Evolutionary conservation across 345 rosid genomes (phyloP), one percentile per base, ranked within the genome.

Genomic region (Arabis alpina): DNA sequence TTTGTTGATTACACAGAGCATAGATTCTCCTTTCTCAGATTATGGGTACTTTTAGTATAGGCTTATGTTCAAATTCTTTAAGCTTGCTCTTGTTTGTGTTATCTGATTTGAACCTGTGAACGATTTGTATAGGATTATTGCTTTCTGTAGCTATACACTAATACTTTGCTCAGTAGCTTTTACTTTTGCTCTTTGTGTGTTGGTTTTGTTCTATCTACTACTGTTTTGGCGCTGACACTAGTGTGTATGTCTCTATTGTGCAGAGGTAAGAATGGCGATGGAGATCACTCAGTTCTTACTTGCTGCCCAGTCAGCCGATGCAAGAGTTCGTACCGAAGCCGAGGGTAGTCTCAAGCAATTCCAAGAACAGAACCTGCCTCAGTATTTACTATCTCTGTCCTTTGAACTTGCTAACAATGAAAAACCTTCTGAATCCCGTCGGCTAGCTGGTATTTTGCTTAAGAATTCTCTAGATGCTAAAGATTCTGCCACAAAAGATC

Each of bases 381-480:
- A 49, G 19, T 94, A 76, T 65, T 83, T 94, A 45, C 48, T 94
- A 8, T 89, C 97, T 1, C 60, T 94, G 56, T 89, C 97, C 0
- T 76, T 78, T 71, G 99, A 94, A 85, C 95, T 94, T 59, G 83
- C 91, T 23, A 87, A 86, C 78, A 80, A 85, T 54, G 90, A 81
- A 11, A 89, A 94, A 66, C 93, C 99, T 9, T 68, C 79, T 43
- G 96, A 89, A 66, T 86, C 93, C 32, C 96, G 99, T 41, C 75
- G 88, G 45, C 72, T 94, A 66, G 99, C 96, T 71, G 97, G 97
- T 88, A 86, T 89, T 51, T 64, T 94, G 59, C 96, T 94, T 32
- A 91, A 91, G 81, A 94, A 94, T 58, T 88, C 97, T 23, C 80
- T 89, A 16, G 99, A 91, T 76, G 96, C 99, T 0, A 91, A 89